Percentiles rank a stretch among this genome's conserved stretches.
phyloP scores from a whole-genome alignment of 805 yeast species.

The Wickerhamiella kurtzmanii region DNA sequence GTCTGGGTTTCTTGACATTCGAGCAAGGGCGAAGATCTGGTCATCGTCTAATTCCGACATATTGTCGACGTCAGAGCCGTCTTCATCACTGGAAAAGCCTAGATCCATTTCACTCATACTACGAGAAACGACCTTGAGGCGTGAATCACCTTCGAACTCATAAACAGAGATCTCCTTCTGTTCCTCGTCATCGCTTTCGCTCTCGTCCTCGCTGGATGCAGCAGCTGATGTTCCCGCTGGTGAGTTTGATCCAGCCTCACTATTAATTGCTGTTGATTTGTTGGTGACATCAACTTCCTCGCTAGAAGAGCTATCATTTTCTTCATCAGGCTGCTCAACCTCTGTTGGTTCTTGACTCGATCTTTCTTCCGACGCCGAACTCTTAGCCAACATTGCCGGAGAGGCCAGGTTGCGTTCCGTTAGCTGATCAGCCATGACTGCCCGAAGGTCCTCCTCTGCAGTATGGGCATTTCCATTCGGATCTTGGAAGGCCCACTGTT shows the following conservation, averaged over 20 bases:
- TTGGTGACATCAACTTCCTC: no score
- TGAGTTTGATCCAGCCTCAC: not conserved
- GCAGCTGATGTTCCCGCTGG: not conserved
- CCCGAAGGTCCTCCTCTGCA: no score
- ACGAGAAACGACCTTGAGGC: not conserved
- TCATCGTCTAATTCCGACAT: constrained; percentile 10
- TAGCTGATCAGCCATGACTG: no score
- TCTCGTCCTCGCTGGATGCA: not conserved
- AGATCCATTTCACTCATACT: constrained; percentile 1
- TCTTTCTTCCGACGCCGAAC: no score
- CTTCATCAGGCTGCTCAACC: no score
- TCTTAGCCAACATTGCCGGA: no score
- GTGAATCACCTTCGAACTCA: not conserved
- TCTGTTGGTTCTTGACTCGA: no score
- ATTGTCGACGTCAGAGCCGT: not conserved
- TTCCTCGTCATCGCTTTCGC: not conserved
- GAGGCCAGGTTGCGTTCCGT: no score
- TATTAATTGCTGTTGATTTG: no score
- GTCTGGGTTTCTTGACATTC: not conserved
- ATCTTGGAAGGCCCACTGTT: no score
- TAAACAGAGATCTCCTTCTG: not conserved
- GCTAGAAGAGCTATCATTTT: no score
- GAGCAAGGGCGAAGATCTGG: constrained; percentile 13
- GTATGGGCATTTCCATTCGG: no score
- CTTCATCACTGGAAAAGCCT: not conserved